These are phyloP conservation scores for Thelephora terrestris DNA, from an alignment of 1,284 basidiomycete species.

Conservation along the genomic window DNA sequence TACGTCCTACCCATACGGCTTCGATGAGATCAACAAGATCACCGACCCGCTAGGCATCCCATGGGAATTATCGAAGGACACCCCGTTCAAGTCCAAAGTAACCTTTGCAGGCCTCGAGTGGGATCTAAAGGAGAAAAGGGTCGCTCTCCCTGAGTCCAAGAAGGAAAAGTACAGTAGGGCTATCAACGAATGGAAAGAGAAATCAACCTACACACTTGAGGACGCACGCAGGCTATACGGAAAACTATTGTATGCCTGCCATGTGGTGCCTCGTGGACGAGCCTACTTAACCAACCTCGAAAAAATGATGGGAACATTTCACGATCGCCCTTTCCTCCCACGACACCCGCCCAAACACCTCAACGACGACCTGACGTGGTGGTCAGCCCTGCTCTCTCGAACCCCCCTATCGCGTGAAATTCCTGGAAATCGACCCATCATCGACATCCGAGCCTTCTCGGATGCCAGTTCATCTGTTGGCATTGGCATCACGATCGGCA, in stretches of 20 bases:
- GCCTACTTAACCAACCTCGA: too few species aligned
- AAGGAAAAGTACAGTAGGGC: constrained; percentile 12
- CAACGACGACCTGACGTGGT: constrained; percentile 32
- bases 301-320: too few species aligned
- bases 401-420: constrained; percentile 15
- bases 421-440: constrained; percentile 17
- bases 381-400: constrained; percentile 15
- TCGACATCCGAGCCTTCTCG: constrained; percentile 25
- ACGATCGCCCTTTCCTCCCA: constrained; percentile 23
- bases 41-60: constrained; percentile 9
- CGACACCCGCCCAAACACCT: too few species aligned
- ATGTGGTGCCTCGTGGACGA: too few species aligned
- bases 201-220: constrained; percentile 12
- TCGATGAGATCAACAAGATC: constrained; percentile 7
- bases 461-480: constrained; percentile 32
- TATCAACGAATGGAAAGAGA: too few species aligned
- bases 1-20: constrained; percentile 1
- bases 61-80: constrained; percentile 13
- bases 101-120: too few species aligned
- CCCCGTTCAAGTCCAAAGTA: constrained; percentile 4
- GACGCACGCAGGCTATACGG: constrained; percentile 23
- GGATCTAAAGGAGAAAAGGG: constrained; percentile 8
- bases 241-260: too few species aligned
- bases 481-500: constrained; percentile 24
- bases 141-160: constrained; percentile 11